A percentile compares a stretch with the other conserved stretches of the same genome.
Evolutionary conservation across 2,329 filamentous ascomycete species (phyloP).

Genomic region (Alternaria consortialis): DNA sequence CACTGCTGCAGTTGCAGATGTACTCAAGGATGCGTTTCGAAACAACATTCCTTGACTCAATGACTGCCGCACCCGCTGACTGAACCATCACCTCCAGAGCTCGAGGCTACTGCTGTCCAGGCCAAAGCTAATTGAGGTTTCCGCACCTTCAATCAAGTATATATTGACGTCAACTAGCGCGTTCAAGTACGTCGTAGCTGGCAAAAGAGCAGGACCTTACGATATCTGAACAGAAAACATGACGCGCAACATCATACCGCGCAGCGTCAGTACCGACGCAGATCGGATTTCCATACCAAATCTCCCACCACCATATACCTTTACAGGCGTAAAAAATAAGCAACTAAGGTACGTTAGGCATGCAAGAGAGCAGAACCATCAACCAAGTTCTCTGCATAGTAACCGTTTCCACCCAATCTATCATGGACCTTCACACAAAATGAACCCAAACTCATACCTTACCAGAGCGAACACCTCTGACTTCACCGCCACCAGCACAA

Average conservation of each 20-base stretch:
- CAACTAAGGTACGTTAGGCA: slow-evolving; percentile 29
- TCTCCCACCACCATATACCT: slow-evolving; percentile 46
- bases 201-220: background rate
- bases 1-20: slow-evolving; percentile 8
- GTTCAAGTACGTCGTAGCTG: background rate
- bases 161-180: background rate
- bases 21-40: slow-evolving; percentile 31
- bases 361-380: slow-evolving; percentile 23
- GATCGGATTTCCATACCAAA: slow-evolving; percentile 35
- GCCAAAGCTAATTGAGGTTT: background rate
- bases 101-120: background rate
- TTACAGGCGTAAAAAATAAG: slow-evolving; percentile 27
- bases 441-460: background rate
- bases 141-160: background rate
- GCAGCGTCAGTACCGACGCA: slow-evolving; percentile 22
- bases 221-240: slow-evolving; percentile 1
- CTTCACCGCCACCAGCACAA: slow-evolving; percentile 49
- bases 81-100: slow-evolving; percentile 12
- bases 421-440: background rate
- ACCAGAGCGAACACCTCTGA: slow-evolving; percentile 52
- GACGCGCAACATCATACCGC: slow-evolving; percentile 21
- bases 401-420: background rate
- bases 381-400: background rate
- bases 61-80: slow-evolving; percentile 26
- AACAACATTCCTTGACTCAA: slow-evolving; percentile 28